Base-by-base conservation (phyloP, 495 filamentous ascomycete genomes). In the Astrocystis sublimbata region DNA sequence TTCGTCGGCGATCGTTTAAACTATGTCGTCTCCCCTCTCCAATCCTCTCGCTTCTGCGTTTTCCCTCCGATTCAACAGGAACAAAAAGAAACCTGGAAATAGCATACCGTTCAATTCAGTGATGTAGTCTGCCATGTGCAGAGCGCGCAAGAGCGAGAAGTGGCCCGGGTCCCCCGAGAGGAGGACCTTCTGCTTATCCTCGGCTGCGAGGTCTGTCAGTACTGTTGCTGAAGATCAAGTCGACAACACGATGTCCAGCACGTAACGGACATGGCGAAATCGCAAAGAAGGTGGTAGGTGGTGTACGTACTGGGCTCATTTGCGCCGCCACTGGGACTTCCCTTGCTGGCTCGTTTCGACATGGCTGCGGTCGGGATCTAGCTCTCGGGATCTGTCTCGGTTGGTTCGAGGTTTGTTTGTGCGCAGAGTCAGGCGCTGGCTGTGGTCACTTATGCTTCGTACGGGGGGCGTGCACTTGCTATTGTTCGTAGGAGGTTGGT, bases 101-200 rank as follows among this genome's bases (percentile, higher is more conserved):
- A 17, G 38, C 68, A 35, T 81, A 96, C 93, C 92, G 75, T 98
- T 98, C 45, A 98, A 76, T 71, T 96, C 92, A 26, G 94, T 98
- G 67, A 98, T 96, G 42, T 96, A 79, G 77, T 98, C 94, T 17
- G 94, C 94, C 60, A 98, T 85, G 71, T 98, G 94, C 62, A 98
- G 82, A 60, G 93, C 91, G 72, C 89, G 91, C 60, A 85, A 70
- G 62, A 85, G 73, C 24, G 80, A 81, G 72, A 85, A 85, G 71
- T 96, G 92, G 23, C 91, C 92, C 31, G 85, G 83, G 47, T 91
- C 85, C 56, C 85, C 78, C 26, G 85, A 85, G 46, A 97, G 88
- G 54, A 97, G 87, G 75, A 85, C 83, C 68, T 90, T 92, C 78
- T 97, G 92, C 78, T 94, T 96, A 73, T 93, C 87, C 65, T 89